Conservation (phyloP, 164 flowering plant species). For the Berberis thunbergii region DNA sequence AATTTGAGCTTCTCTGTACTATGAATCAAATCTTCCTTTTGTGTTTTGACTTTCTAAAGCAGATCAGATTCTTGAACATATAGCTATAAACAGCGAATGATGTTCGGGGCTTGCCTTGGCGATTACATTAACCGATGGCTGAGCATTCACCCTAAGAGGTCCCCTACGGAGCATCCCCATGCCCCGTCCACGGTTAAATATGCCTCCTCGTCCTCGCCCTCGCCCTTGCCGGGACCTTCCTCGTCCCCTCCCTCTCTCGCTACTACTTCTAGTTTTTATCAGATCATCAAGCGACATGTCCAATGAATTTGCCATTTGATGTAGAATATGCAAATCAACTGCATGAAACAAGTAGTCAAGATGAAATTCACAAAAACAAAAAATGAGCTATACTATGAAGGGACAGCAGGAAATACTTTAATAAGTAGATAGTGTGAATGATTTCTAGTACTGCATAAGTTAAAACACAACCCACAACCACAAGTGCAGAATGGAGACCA, state of each 20-base stretch:
- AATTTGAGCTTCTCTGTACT: slow-evolving; percentile 38
- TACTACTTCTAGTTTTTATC: slow-evolving; percentile 47
- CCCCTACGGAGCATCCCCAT: slow-evolving; percentile 39
- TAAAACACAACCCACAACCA: too few relatives aligned
- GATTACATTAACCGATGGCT: slow-evolving; percentile 51
- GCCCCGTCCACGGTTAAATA: slow-evolving; percentile 44
- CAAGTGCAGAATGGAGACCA: too few relatives aligned
- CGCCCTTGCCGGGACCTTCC: slow-evolving; percentile 33
- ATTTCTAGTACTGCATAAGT: too few relatives aligned
- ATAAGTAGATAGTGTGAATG: too few relatives aligned
- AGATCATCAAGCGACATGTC: slow-evolving; percentile 83
- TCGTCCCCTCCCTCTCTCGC: slow-evolving; percentile 51
- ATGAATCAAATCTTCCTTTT: slow-evolving; percentile 20
- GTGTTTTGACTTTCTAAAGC: slow-evolving; percentile 19
- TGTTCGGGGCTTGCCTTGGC: slow-evolving; percentile 88
- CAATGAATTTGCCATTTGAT: slow-evolving; percentile 51
- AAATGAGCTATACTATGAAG: too few relatives aligned
- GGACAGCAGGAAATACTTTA: too few relatives aligned
- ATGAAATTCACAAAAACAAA: not conserved
- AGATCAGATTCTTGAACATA: slow-evolving; percentile 38
- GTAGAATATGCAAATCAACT: not conserved
- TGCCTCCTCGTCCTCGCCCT: slow-evolving; percentile 28
- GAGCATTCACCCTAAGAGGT: slow-evolving; percentile 58
- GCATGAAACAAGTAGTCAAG: not conserved
- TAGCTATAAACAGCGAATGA: slow-evolving; percentile 43